Base-by-base conservation (phyloP, 352 stramenopile genomes). In the Globisporangium lucens region DNA sequence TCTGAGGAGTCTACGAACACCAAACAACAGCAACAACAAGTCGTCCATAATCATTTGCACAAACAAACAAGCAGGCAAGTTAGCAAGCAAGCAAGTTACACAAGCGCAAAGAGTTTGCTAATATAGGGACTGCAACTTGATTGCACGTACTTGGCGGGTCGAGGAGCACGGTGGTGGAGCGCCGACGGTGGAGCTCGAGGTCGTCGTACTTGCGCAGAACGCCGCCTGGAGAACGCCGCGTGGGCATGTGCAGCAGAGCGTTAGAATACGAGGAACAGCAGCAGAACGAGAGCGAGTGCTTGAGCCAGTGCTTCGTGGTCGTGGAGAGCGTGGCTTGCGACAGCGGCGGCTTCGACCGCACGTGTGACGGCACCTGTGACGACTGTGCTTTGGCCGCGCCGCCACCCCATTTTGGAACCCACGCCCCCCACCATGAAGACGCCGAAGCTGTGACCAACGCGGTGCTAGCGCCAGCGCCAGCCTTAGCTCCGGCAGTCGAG, bases 191-290 rank as follows among this genome's bases (percentile, higher is more conserved):
- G 46, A 61, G 65, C 24, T 92, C 84, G 6, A 80, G 22, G 43
- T 92, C 84, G n/a, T 92, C 83, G 51, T 89, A 83, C 66, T 90
- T 90, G 63, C 83, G 80, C 38, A 80, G 68, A 56, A 83, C 79
- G 30, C 69, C 70, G 55, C 71, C 70, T 74, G 65, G 41, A 35
- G n/a, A 64, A 59, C 63, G 63, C 0, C 55, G 63, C 38, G 63
- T 68, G 38, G 41, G 63, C 41, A 58, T 24, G 38, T 68, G 61
- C 53, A 53, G 67, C 55, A 61, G 64, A 41, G 56, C 30, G 59
- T 63, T 65, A 67, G 66, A 56, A 51, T 38, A 61, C 29, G 24
- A 76, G 38, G 46, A 24, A 22, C 43, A 67, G 47, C 56, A 72
- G 67, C 56, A 72, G 53, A 49, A 70, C 67, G 65, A 55, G 24